phyloP scores from a whole-genome alignment of 2,329 filamentous ascomycete genomes.

The Clonostachys chloroleuca region DNA sequence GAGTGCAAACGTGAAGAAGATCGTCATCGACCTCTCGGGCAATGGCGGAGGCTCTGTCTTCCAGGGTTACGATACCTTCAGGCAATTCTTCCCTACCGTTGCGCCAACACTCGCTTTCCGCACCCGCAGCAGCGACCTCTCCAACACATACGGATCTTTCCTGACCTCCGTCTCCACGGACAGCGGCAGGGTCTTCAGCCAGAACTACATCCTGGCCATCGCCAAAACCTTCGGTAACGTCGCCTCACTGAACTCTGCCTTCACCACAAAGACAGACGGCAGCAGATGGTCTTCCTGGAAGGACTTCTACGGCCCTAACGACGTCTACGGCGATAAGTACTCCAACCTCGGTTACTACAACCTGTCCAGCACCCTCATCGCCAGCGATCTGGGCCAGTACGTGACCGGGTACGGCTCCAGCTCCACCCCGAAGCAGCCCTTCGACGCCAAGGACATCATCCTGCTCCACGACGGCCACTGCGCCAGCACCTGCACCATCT shows the following conservation, averaged over 20 bases:
- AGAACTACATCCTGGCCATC: too few relatives aligned
- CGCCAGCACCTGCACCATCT: constrained; percentile 55
- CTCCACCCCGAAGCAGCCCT: constrained; percentile 11
- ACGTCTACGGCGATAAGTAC: not conserved
- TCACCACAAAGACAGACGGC: too few relatives aligned
- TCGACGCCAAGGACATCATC: constrained; percentile 30
- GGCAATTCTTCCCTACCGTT: constrained; percentile 22
- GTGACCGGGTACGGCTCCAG: constrained; percentile 36
- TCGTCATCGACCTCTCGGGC: constrained; percentile 58
- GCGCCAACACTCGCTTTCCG: constrained; percentile 6
- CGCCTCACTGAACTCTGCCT: too few relatives aligned
- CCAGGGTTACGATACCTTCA: constrained; percentile 43
- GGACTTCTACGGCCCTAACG: not conserved
- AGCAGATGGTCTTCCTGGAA: too few relatives aligned
- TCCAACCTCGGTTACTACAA: not conserved
- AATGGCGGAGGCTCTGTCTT: constrained; percentile 54
- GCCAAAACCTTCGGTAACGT: too few relatives aligned
- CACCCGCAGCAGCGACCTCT: not conserved
- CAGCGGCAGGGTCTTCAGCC: not conserved
- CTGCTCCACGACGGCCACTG: constrained; percentile 52
- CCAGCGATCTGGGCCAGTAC: constrained; percentile 24
- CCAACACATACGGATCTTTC: not conserved
- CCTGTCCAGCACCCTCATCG: constrained; percentile 17
- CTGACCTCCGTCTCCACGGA: not conserved
- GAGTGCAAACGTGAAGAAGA: constrained; percentile 44